Base-by-base conservation (phyloP, 257 asterid genomes). In the Lycium ferocissimum region DNA sequence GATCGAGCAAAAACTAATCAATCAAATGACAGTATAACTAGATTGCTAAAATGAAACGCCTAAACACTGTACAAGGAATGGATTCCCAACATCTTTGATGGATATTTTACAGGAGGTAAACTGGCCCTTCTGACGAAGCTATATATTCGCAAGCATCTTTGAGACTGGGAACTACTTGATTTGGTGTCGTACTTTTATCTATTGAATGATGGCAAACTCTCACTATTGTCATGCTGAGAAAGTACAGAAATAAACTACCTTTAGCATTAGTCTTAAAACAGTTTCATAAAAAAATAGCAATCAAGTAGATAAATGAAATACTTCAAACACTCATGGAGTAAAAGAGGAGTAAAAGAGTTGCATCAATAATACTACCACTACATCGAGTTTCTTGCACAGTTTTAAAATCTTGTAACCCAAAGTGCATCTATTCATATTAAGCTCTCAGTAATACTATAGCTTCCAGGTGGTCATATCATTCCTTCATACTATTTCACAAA, bases 71-170 rank as follows among this genome's bases (percentile, higher is more conserved):
- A 75, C 12, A 75, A 15, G 45, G 63, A 22, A 76, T 51, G 20
- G 20, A 26, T 9, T 51, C 38, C 51, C 45, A 49, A 75, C 11
- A 35, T 49, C 45, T 72, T 72, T 49, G 18, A 72, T 11, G n/a
- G 58, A 45, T 72, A 72, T 38, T 72, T 72, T 51, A 76, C 65
- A 76, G 47, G 1, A 13, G 14, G 9, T 13, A 51, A 54, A 26
- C 89, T 84, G 61, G 90, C 81, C 88, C 83, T 94, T 82, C 85
- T 93, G 80, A 97, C 93, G 87, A 95, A 95, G 85, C 91, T 95
- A 15, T 95, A 94, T 33, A 93, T 89, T 91, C 90, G 94, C 94
- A 93, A 88, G 85, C 82, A 85, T 43, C 98, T 95, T 67, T 84
- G 89, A 66, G 91, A 89, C 87, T 87, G 91, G 83, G 73, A 76